Evolutionary conservation across 345 rosid species (phyloP).

Genomic region (Lagerstroemia speciosa): DNA sequence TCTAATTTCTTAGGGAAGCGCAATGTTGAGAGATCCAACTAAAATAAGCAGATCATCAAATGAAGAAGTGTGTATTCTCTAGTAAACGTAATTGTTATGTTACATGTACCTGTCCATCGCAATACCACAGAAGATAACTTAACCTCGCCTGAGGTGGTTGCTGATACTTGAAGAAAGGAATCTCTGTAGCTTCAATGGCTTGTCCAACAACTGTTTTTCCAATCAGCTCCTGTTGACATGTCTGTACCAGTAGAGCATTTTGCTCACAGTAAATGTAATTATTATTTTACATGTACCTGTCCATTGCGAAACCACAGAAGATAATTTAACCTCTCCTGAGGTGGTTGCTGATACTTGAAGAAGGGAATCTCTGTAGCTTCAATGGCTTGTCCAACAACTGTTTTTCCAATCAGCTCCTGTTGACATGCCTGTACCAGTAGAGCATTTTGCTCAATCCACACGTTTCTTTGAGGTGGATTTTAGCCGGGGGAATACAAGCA

Average conservation of each 20-base stretch:
- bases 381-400: not conserved
- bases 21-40: not conserved
- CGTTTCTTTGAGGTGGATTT: no score
- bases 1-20: constrained; percentile 2
- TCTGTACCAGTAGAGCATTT: no score
- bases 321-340: not conserved
- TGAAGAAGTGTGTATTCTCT: not conserved
- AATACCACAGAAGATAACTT: not conserved
- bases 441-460: no score
- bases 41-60: not conserved
- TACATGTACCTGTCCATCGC: not conserved
- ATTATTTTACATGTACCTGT: not conserved
- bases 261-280: not conserved
- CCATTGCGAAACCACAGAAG: not conserved
- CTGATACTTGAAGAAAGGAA: not conserved
- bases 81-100: not conserved
- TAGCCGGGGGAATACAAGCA: no score
- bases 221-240: no score
- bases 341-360: not conserved
- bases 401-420: not conserved
- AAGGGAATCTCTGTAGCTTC: not conserved
- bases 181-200: not conserved
- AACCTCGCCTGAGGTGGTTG: not conserved
- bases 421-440: no score
- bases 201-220: not conserved